Percentiles rank a stretch among this genome's conserved stretches.
Conservation (phyloP, 768 basidiomycete genomes). For the Galerina marginata region DNA sequence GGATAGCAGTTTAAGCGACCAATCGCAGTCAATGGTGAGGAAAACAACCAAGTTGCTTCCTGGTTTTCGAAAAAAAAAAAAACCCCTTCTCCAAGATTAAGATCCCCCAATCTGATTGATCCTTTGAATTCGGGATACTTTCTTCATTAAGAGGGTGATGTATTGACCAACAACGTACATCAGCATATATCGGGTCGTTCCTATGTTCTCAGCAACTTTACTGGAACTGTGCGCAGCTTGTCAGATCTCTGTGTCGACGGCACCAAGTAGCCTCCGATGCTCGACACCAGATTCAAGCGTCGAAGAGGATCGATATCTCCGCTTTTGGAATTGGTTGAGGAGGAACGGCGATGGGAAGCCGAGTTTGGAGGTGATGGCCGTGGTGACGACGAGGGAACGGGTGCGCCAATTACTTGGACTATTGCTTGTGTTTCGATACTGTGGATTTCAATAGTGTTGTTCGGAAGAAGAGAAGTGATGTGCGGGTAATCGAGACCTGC, state of each 20-base stretch:
- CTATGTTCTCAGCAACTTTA: slow-evolving; percentile 34
- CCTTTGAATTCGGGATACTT: too few relatives aligned
- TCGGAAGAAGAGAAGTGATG: slow-evolving; percentile 76
- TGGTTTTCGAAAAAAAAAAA: too few relatives aligned
- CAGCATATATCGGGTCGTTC: too few relatives aligned
- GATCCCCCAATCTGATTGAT: too few relatives aligned
- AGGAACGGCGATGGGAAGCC: slow-evolving; percentile 23
- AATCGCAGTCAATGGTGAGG: too few relatives aligned
- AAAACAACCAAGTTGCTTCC: too few relatives aligned
- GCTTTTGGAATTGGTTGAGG: slow-evolving; percentile 22
- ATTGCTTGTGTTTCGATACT: slow-evolving; percentile 75
- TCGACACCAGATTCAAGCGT: slow-evolving; percentile 42
- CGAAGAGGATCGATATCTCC: slow-evolving; percentile 26
- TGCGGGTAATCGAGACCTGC: slow-evolving; percentile 84
- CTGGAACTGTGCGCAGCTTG: slow-evolving; percentile 49
- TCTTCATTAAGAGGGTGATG: too few relatives aligned
- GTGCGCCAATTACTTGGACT: slow-evolving; percentile 69
- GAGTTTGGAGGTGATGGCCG: slow-evolving; percentile 22
- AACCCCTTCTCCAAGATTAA: too few relatives aligned
- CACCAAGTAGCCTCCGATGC: slow-evolving; percentile 51
- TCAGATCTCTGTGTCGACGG: slow-evolving; percentile 54
- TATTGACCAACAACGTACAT: too few relatives aligned
- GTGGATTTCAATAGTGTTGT: slow-evolving; percentile 83
- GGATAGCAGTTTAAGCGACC: too few relatives aligned
- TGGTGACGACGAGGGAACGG: slow-evolving; percentile 29